Conservation (phyloP, 306 rosid species). For the Nissolia schottii region DNA sequence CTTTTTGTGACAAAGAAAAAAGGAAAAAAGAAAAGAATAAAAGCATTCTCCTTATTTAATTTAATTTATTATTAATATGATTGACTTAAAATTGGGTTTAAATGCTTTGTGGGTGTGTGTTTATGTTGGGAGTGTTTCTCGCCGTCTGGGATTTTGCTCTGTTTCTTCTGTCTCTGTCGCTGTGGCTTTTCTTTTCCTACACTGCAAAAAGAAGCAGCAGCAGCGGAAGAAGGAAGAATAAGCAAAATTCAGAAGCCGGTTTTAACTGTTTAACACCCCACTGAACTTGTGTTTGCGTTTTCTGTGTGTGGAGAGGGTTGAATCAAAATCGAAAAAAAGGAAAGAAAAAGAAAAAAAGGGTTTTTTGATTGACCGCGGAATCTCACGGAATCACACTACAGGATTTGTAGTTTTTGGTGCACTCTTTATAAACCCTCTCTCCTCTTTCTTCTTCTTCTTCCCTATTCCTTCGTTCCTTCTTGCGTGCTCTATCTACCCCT, state of each 20-base stretch:
- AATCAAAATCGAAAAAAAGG: neutral
- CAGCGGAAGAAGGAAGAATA: slow-evolving; percentile 23
- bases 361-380: slow-evolving; percentile 53
- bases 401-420: slow-evolving; percentile 32
- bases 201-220: neutral
- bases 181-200: neutral
- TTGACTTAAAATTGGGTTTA: neutral
- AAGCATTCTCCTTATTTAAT: neutral
- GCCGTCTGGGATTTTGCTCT: slow-evolving; percentile 24
- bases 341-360: neutral
- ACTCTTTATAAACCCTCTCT: neutral
- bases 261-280: neutral
- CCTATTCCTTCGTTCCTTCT: slow-evolving; percentile 1
- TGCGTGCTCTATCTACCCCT: slow-evolving; percentile 41
- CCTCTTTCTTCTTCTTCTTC: neutral
- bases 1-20: neutral
- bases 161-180: slow-evolving; percentile 19
- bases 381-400: slow-evolving; percentile 41
- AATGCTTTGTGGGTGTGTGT: neutral
- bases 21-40: neutral
- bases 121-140: neutral
- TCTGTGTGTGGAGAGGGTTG: neutral
- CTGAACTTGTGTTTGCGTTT: neutral
- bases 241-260: slow-evolving; percentile 18
- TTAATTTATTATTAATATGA: neutral